These are phyloP conservation scores for Fraxinus xanthoxyloides DNA, from an alignment of 305 asterid genomes.

Conservation along the genomic window DNA sequence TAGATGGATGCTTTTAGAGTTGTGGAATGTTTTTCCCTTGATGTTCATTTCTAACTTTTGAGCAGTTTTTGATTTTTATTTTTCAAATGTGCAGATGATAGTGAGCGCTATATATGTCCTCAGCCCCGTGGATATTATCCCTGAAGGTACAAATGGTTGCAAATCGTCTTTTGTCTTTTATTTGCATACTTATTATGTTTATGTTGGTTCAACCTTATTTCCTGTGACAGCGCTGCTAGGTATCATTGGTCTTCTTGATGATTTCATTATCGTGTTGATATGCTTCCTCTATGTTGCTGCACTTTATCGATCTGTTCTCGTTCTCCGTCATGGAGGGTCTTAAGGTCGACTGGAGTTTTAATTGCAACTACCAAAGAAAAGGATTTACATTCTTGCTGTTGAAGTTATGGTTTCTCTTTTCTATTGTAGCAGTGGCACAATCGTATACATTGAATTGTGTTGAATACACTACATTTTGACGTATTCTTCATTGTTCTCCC, in stretches of 20 bases:
- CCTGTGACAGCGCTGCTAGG: constrained; percentile 55
- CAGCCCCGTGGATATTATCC: constrained; percentile 83
- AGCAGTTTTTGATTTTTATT: constrained; percentile 7
- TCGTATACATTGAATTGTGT: constrained; percentile 10
- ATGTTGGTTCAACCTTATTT: constrained; percentile 5
- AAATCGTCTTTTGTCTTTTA: neutral
- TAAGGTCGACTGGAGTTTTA: constrained; percentile 16
- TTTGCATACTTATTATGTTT: neutral
- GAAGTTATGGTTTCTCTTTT: neutral
- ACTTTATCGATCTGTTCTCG: constrained; percentile 80
- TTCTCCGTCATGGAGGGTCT: constrained; percentile 72
- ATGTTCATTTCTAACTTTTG: neutral
- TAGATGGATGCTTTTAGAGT: neutral
- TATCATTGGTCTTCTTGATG: constrained; percentile 78
- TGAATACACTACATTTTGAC: neutral
- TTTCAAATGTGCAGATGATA: constrained; percentile 43
- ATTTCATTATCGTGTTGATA: constrained; percentile 58
- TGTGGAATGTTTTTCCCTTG: neutral
- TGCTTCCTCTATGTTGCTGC: constrained; percentile 88
- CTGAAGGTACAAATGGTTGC: constrained; percentile 58
- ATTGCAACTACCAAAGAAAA: neutral
- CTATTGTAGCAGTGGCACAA: constrained; percentile 8
- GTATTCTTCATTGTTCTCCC: neutral
- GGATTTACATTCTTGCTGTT: neutral
- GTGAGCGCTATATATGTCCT: constrained; percentile 61